Base-by-base conservation (phyloP, 345 rosid species). In the Erucastrum elatum region DNA sequence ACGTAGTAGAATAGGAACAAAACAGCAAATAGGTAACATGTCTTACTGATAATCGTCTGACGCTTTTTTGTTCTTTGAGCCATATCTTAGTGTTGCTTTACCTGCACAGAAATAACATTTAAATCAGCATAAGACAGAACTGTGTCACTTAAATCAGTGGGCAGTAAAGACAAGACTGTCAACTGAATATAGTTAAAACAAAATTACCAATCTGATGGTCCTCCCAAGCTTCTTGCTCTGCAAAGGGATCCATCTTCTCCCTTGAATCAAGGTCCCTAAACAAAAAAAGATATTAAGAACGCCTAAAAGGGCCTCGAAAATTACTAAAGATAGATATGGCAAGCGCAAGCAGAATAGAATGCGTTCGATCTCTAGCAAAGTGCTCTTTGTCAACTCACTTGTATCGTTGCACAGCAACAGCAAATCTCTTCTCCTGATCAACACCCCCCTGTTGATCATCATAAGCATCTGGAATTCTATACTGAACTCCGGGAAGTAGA, bases 161-260 rank as follows among this genome's bases (percentile, higher is more conserved):
- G 60, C n/a, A 34, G 67, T 26, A 35, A 31, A 59, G 65, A 71
- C 11, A 56, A 56, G 69, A 55, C 58, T 35, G 4, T 29, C 21
- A 69, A 4, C 66, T 11, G n/a, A 29, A 13, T 74, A 72, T 53
- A 58, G 41, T 31, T 11, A 39, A 75, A 49, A 6, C 15, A 75
- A 75, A 55, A 49, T 62, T 81, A 90, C 98, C 96, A 86, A 91
- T 95, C 84, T 95, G 99, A 85, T 91, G 86, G 61, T 95, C 99
- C 88, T 95, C 99, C 99, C 98, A 95, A 66, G 97, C 99, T 82
- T 95, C 98, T 85, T 94, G 98, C 80, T 94, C 99, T 5, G 93
- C 98, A 85, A 92, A 93, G 33, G 99, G 99, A 84, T 94, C 89
- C 99, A 93, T 94, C 82, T 93, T 95, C 10, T 93, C 97, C 35